Evolutionary conservation across 2,329 filamentous ascomycete species (phyloP).

Genomic region (Furcasterigmium sp.): DNA sequence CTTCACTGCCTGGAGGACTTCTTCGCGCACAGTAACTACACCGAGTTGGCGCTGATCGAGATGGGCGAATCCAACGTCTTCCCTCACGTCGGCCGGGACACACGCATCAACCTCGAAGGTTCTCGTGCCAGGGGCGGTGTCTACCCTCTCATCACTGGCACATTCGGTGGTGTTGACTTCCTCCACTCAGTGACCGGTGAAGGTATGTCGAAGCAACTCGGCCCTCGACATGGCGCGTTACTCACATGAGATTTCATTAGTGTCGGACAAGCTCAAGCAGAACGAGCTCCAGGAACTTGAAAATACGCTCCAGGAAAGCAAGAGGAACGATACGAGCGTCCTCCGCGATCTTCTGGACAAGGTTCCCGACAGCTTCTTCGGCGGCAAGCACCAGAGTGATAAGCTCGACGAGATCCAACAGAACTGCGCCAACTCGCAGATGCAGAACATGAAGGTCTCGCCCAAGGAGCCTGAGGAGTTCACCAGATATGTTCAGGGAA

Average conservation of each 20-base stretch:
- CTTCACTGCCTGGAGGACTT: slow-evolving; percentile 91
- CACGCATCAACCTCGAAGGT: slow-evolving; percentile 65
- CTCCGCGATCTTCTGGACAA: slow-evolving; percentile 76
- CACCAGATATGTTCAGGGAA: slow-evolving; percentile 67
- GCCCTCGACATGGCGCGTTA: not conserved
- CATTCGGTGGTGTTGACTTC: slow-evolving; percentile 93
- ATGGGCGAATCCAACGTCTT: slow-evolving; percentile 77
- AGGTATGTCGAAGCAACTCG: slow-evolving; percentile 27
- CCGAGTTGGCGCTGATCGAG: slow-evolving; percentile 81
- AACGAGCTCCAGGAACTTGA: slow-evolving; percentile 87
- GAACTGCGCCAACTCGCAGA: slow-evolving; percentile 69
- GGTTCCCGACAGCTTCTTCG: slow-evolving; percentile 76
- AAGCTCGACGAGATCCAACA: slow-evolving; percentile 76
- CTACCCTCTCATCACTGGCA: slow-evolving; percentile 83
- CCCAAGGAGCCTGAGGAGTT: slow-evolving; percentile 81
- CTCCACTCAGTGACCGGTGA: slow-evolving; percentile 77
- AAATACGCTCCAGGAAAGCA: slow-evolving; percentile 65
- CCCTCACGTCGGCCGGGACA: slow-evolving; percentile 76
- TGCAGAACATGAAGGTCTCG: slow-evolving; percentile 68
- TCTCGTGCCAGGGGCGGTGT: slow-evolving; percentile 50
- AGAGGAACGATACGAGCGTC: slow-evolving; percentile 63
- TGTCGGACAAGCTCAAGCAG: slow-evolving; percentile 86
- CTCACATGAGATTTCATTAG: slow-evolving; percentile 28
- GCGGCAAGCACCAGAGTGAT: slow-evolving; percentile 65
- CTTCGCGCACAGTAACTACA: slow-evolving; percentile 91